A percentile compares a stretch with the other conserved stretches of the same genome.
Conservation (phyloP, 1,284 basidiomycete genomes). For the Veloboletus limbatus region DNA sequence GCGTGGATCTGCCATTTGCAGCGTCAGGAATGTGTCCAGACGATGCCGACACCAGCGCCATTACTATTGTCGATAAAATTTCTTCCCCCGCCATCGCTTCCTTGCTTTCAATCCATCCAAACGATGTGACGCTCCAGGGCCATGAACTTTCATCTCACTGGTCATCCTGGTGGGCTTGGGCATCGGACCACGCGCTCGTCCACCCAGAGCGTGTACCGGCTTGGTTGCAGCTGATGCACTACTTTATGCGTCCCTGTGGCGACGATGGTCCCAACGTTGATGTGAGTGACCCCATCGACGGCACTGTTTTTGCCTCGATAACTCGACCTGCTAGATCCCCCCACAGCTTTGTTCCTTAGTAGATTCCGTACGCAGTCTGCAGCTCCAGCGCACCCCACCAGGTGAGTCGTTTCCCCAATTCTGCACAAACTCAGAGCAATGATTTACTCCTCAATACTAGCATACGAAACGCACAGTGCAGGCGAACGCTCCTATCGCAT, state of each 20-base stretch:
- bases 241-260: slow-evolving; percentile 21
- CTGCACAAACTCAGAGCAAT: not conserved
- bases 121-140: slow-evolving; percentile 20
- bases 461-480: slow-evolving; percentile 6
- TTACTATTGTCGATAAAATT: slow-evolving; percentile 16
- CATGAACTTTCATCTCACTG: slow-evolving; percentile 17
- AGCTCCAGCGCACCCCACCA: slow-evolving; percentile 25
- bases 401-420: slow-evolving; percentile 9
- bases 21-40: not conserved
- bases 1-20: not conserved
- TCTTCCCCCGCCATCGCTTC: slow-evolving; percentile 20
- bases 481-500: slow-evolving; percentile 37
- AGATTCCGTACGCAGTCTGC: slow-evolving; percentile 27
- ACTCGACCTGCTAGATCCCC: slow-evolving; percentile 23
- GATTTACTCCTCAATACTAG: slow-evolving; percentile 8
- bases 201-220: slow-evolving; percentile 16
- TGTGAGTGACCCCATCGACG: slow-evolving; percentile 16
- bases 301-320: not conserved
- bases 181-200: slow-evolving; percentile 6
- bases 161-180: slow-evolving; percentile 34
- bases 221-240: slow-evolving; percentile 28
- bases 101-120: slow-evolving; percentile 30
- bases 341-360: slow-evolving; percentile 22
- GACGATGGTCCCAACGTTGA: slow-evolving; percentile 6
- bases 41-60: slow-evolving; percentile 8